Base-by-base conservation (phyloP, 495 filamentous ascomycete species). In the Letharia lupina region DNA sequence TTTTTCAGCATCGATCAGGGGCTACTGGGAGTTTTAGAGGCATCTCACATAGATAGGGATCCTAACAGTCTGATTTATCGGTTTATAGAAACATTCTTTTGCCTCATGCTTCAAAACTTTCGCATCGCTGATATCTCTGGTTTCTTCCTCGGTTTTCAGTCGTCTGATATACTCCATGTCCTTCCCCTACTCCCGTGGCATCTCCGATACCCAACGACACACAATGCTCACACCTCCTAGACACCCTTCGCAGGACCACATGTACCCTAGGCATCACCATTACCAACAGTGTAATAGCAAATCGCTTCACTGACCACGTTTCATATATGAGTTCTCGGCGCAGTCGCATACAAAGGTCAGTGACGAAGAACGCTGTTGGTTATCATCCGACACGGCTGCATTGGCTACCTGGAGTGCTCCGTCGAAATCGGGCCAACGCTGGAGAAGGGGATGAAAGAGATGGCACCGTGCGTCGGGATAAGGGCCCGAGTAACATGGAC, bases 1-100 rank as follows among this genome's bases (percentile, higher is more conserved):
- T 44, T 18, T 60, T 28, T 28, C 0, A 28, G 18, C 42, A 65
- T 60, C 39, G 28, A 28, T 5, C 31, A 65, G 42, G 33, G 40
- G 56, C 45, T 59, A 18, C 37, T 65, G n/a, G 56, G 33, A 45
- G 23, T 58, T 28, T 35, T 23, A 48, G 45, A 10, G 20, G 12
- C 7, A 44, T 41, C 41, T 59, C 56, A 33, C n/a, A 41, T 59
- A 45, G 63, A 56, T n/a, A 28, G 4, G 54, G 52, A 18, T 35
- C 18, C 16, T 7, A 35, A 4, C 48, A 33, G 52, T 57, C 47
- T 28, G 39, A 9, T 12, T 42, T 2, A 28, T 64, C 62, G 23
- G 15, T 37, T 56, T 50, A 59, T 64, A 64, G 63, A 64, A 64
- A 15, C 20, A 1, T 45, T 56, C 40, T 44, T 64, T 13, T 54